Conservation (phyloP, 2,329 filamentous ascomycete species). For the Colletotrichum neosansevieriae region DNA sequence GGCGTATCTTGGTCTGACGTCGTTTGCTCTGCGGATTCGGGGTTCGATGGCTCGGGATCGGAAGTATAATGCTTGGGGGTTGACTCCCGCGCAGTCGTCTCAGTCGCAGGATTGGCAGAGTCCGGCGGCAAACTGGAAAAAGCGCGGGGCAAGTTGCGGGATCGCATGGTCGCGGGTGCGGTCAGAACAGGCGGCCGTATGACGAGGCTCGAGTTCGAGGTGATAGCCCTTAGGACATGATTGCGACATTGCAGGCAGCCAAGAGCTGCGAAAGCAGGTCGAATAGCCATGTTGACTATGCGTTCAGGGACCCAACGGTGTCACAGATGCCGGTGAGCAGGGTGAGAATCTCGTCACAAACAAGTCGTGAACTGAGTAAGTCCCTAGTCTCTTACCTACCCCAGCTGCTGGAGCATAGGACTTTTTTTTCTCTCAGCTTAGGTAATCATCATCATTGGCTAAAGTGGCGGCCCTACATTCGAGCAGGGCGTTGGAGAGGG, state of each 20-base stretch:
- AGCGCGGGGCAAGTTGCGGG: constrained; percentile 42
- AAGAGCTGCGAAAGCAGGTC: constrained; percentile 42
- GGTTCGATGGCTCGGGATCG: neutral
- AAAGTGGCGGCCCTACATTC: no score
- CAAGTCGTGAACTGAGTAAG: no score
- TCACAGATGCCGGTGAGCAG: no score
- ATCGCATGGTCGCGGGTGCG: constrained; percentile 6
- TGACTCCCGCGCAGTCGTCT: neutral
- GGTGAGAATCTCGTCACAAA: no score
- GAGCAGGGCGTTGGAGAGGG: neutral
- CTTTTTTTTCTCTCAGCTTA: neutral
- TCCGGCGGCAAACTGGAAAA: constrained; percentile 43
- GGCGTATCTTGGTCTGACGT: constrained; percentile 58
- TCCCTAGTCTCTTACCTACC: no score
- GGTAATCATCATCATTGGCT: neutral
- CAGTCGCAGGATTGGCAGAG: neutral
- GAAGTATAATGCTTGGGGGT: neutral
- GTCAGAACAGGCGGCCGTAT: constrained; percentile 16
- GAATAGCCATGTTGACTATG: constrained; percentile 42
- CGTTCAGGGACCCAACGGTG: no score
- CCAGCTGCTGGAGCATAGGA: neutral
- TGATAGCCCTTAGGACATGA: constrained; percentile 44
- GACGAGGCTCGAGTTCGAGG: constrained; percentile 21
- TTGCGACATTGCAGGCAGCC: constrained; percentile 47
- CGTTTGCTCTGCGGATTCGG: constrained; percentile 20